A percentile compares a stretch with the other conserved stretches of the same genome.
Conservation (phyloP, 169 alveolate genomes). For the Plasmodium inui region DNA sequence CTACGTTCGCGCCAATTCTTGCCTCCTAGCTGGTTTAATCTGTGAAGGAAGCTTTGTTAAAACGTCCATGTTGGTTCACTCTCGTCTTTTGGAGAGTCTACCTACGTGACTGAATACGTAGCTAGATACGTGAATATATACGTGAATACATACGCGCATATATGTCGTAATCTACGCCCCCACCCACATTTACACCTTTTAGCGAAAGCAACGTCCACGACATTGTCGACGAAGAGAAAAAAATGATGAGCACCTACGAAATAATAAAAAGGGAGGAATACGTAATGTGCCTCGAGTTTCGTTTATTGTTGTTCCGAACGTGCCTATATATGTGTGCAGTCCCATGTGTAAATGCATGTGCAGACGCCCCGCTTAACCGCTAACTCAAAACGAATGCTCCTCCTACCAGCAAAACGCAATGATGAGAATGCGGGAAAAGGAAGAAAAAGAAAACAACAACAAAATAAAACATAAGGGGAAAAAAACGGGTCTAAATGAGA, state of each 20-base stretch:
- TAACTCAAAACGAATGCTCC: not conserved
- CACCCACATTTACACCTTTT: not conserved
- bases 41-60: not conserved
- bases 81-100: not conserved
- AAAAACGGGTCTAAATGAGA: slow-evolving; percentile 13
- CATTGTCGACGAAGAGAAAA: slow-evolving; percentile 60
- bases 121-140: no score
- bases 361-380: not conserved
- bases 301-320: not conserved
- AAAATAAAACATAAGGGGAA: slow-evolving; percentile 12
- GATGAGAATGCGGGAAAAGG: slow-evolving; percentile 23
- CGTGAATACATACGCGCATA: not conserved
- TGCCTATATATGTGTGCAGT: not conserved
- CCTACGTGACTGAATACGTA: not conserved
- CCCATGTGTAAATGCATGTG: not conserved
- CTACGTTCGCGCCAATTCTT: not conserved
- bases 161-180: not conserved
- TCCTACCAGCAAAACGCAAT: slow-evolving; percentile 20
- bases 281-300: slow-evolving; percentile 2
- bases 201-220: slow-evolving; percentile 76
- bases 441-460: slow-evolving; percentile 31
- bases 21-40: not conserved
- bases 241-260: slow-evolving; percentile 51
- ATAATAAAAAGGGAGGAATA: slow-evolving; percentile 45
- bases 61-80: not conserved